Conservation (phyloP, 2,329 filamentous ascomycete genomes). For the Aspergillus fumigatiaffinis region DNA sequence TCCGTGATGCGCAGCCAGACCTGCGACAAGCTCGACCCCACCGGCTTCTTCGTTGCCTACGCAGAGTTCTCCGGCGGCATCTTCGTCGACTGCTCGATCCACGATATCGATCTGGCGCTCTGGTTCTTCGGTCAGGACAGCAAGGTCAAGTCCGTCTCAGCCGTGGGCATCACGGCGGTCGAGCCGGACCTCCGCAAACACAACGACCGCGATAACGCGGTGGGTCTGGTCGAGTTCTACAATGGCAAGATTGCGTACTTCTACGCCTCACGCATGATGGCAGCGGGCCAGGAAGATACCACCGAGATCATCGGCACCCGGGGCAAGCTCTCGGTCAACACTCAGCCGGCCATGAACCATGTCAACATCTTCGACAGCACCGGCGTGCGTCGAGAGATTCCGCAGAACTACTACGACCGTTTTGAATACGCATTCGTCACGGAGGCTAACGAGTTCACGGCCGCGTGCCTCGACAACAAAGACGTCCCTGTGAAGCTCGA, state of each 20-base stretch:
- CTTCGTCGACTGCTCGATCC: conserved; percentile 68
- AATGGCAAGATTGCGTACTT: conserved; percentile 62
- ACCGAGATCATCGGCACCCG: conserved; percentile 66
- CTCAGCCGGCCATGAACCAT: conserved; percentile 53
- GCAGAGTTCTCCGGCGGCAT: conserved; percentile 63
- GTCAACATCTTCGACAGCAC: conserved; percentile 53
- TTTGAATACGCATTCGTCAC: conserved; percentile 63
- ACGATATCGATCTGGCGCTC: conserved; percentile 64
- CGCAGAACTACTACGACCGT: conserved; percentile 60
- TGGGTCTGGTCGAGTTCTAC: conserved; percentile 64
- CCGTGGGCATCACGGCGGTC: conserved; percentile 57
- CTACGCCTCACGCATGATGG: conserved; percentile 64
- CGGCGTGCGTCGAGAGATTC: conserved; percentile 58
- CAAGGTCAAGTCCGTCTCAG: conserved; percentile 53
- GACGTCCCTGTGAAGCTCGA: conserved; percentile 53
- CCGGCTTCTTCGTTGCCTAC: conserved; percentile 66
- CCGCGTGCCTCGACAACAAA: conserved; percentile 53
- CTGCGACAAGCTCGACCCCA: conserved; percentile 62
- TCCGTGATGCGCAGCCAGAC: conserved; percentile 62
- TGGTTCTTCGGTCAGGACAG: conserved; percentile 60
- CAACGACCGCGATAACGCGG: conserved; percentile 60
- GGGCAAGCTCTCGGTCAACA: conserved; percentile 61
- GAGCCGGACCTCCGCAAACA: conserved; percentile 55
- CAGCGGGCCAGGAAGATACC: conserved; percentile 62
- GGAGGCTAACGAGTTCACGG: conserved; percentile 63